phyloP scores from a whole-genome alignment of 1,284 basidiomycete species.

The Irpex sp. region DNA sequence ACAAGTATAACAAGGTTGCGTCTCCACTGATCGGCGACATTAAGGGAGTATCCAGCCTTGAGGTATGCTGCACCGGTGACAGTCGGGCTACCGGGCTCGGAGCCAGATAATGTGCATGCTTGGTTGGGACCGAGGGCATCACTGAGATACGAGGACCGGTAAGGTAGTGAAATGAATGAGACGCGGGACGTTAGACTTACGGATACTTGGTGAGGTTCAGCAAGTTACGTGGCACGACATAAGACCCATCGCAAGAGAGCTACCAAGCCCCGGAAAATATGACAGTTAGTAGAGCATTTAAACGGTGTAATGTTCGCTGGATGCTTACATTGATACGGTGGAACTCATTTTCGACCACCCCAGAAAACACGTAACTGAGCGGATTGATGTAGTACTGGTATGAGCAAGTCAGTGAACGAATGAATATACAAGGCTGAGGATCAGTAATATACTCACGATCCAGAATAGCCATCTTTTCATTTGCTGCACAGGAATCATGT shows the following conservation, averaged over 20 bases:
- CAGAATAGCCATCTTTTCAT: conserved; percentile 92
- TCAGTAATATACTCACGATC: conserved; percentile 48
- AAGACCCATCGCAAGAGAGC: background rate
- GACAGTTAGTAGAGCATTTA: too few species aligned
- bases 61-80: conserved; percentile 62
- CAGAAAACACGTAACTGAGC: conserved; percentile 76
- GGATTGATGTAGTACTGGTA: conserved; percentile 75
- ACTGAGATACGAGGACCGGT: conserved; percentile 17
- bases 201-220: conserved; percentile 35
- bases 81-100: conserved; percentile 41
- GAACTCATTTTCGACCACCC: conserved; percentile 83
- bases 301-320: too few species aligned
- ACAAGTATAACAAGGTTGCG: conserved; percentile 54
- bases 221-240: conserved; percentile 1
- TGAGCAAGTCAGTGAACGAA: background rate
- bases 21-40: conserved; percentile 54
- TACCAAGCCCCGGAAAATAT: too few species aligned
- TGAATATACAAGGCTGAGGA: too few species aligned
- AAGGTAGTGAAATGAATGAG: conserved; percentile 5
- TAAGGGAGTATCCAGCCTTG: conserved; percentile 46
- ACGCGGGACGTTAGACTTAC: conserved; percentile 32
- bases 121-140: conserved; percentile 58
- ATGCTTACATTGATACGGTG: conserved; percentile 54
- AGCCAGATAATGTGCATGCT: conserved; percentile 64
- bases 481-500: conserved; percentile 66